Evolutionary conservation across 1,284 basidiomycete genomes (phyloP).

Genomic region (Xerocomus minutiporus): DNA sequence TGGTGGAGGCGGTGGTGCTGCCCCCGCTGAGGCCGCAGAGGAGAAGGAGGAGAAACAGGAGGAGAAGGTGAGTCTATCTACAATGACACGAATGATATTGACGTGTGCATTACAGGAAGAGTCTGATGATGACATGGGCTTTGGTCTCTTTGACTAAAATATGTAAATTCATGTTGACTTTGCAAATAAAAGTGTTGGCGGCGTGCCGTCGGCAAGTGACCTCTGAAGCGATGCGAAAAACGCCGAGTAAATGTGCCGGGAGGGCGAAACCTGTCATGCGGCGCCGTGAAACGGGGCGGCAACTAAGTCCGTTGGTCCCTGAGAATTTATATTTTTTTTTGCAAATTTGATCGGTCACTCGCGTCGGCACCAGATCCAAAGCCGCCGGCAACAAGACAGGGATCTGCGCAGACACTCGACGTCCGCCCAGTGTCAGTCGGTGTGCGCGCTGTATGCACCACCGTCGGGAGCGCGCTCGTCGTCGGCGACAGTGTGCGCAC

Average conservation of each 20-base stretch:
- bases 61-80: conserved; percentile 56
- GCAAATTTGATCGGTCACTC: conserved; percentile 8
- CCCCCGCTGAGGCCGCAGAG: conserved; percentile 60
- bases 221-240: conserved; percentile 5
- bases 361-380: conserved; percentile 29
- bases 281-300: conserved; percentile 5
- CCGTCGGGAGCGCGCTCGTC: conserved; percentile 9
- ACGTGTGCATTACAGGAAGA: conserved; percentile 55
- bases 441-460: neutral
- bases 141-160: conserved; percentile 89
- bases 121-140: conserved; percentile 89
- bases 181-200: too few relatives aligned
- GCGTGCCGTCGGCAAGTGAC: conserved; percentile 25
- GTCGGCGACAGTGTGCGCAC: neutral
- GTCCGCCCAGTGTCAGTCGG: neutral
- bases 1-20: conserved; percentile 53
- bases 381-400: conserved; percentile 34
- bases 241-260: conserved; percentile 19
- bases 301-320: conserved; percentile 11
- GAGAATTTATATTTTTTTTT: conserved; percentile 8
- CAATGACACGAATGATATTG: neutral
- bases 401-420: neutral
- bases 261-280: neutral
- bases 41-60: conserved; percentile 76
- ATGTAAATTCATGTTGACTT: neutral